Base-by-base conservation (phyloP, 2,329 filamentous ascomycete species). In the Aspergillus sp. region DNA sequence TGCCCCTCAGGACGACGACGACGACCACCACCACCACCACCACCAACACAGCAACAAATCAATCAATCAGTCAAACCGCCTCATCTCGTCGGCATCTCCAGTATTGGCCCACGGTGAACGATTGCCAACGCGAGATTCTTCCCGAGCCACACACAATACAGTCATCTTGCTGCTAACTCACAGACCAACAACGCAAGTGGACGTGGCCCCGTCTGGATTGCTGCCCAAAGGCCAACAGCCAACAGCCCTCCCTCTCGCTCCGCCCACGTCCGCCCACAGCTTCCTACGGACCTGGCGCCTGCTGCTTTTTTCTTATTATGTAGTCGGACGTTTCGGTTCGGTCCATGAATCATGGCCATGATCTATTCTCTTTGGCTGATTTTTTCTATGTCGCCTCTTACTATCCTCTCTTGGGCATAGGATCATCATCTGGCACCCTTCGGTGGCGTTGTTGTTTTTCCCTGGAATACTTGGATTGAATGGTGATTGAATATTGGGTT, bases 401-500 rank as follows among this genome's bases (percentile, higher is more conserved):
- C 45, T 50, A 44, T 53, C 50, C 48, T 50, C 49, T 48, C 49
- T 55, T 53, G 44, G 37, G 48, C 48, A 41, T 49, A 50, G 42
- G 55, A 56, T 56, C 53, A 53, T 43, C 56, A 49, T 49, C 9
- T 39, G 12, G 25, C 37, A 39, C 15, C 15, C 15, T 19, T 20
- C 17, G 37, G 37, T 39, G 37, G 37, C 37, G 37, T 39, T 9
- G 19, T 39, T 12, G 17, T 39, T 46, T 42, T 33, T 48, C 43
- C 51, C 45, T 52, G 50, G 47, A 49, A 12, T 30, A 12, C 12
- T 27, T 30, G 25, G 10, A 30, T 30, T 30, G 25, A 30, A 30
- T 30, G 25, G 25, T 30, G 25, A 30, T 30, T 30, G 25, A 30
- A 7, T 30, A 30, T 30, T 30, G 25, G 7, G 25, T 4, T 30